Evolutionary conservation across 495 filamentous ascomycete genomes (phyloP), one percentile per base, ranked within the genome.

Genomic region (Penicillium flavigenum): DNA sequence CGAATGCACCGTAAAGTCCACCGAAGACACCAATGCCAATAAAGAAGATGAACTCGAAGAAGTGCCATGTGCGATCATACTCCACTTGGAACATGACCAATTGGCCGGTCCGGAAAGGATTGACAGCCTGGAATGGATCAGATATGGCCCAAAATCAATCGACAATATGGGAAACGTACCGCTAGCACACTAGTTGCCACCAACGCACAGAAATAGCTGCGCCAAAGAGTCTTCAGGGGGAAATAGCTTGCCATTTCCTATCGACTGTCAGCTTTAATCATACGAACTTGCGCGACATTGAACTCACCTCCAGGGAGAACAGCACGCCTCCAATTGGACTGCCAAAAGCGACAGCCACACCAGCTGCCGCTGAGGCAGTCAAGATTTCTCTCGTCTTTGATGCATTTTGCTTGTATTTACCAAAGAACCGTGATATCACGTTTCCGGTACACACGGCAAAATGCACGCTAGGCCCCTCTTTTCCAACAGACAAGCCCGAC

Each of bases 81-180:
- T 83, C 83, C 63, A 98, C 94, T 67, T 96, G 91, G 74, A 98
- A 98, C 94, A 98, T 98, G 81, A 98, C 94, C 39, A 98, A 81
- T 64, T 98, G 95, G n/a, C 94, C 94, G 2, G 94, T 98, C 52
- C 94, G 79, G 69, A 98, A 98, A 32, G 94, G 94, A 64, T 98
- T 98, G 89, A 98, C 95, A 36, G 89, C 90, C 72, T 79, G 46
- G 10, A 61, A 24, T 67, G 51, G 45, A 64, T 59, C n/a, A 61
- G 61, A 24, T 26, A 32, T 9, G 14, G 24, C 0, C 29, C 34
- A 29, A n/a, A 4, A n/a, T 19, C 19, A 5, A 36, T 51, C 1
- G 16, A 47, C 5, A 4, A 48, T 11, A 12, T n/a, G 17, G 12
- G 2, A 14, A 11, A 71, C 81, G 50, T 79, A 86, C 84, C 17